phyloP scores from a whole-genome alignment of 352 stramenopile genomes.

The Nothophytophthora sp. region DNA sequence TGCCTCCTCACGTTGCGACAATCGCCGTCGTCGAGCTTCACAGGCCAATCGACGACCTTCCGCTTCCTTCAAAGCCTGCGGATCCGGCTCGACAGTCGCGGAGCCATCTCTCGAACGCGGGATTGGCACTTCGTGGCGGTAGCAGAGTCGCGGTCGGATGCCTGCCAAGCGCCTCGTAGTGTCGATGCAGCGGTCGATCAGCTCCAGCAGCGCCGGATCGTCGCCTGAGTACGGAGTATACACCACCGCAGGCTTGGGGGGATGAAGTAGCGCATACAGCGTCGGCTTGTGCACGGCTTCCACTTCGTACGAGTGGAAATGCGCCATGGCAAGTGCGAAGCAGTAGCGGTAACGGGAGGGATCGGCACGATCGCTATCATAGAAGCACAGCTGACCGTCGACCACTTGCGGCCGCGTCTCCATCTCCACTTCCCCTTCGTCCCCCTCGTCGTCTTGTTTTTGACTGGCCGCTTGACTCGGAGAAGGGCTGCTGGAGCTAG shows the following conservation, averaged over 20 bases:
- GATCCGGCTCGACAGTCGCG: conserved; percentile 14
- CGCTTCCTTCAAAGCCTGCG: conserved; percentile 42
- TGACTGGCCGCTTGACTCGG: not conserved
- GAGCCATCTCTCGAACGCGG: conserved; percentile 7
- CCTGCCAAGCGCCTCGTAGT: conserved; percentile 48
- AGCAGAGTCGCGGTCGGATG: conserved; percentile 45
- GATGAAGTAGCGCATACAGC: conserved; percentile 23
- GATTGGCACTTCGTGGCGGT: conserved; percentile 46
- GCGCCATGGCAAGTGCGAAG: conserved; percentile 57
- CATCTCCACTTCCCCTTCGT: conserved; percentile 20
- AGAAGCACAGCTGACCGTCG: conserved; percentile 73
- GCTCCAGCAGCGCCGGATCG: conserved; percentile 53
- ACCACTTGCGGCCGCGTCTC: conserved; percentile 43
- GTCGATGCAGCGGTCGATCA: conserved; percentile 58
- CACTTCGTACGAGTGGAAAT: conserved; percentile 53
- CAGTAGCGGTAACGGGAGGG: conserved; percentile 66
- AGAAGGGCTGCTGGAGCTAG: conserved; percentile 3
- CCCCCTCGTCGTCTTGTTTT: not conserved
- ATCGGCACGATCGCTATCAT: conserved; percentile 51
- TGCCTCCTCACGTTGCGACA: conserved; percentile 34
- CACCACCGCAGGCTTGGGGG: conserved; percentile 38
- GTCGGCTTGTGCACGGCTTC: conserved; percentile 47
- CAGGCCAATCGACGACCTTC: conserved; percentile 67
- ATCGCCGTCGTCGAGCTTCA: conserved; percentile 56
- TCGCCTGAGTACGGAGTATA: conserved; percentile 59